A percentile compares a stretch with the other conserved stretches of the same genome.
Conservation (phyloP, 257 asterid species). For the Hygrophila difformis region DNA sequence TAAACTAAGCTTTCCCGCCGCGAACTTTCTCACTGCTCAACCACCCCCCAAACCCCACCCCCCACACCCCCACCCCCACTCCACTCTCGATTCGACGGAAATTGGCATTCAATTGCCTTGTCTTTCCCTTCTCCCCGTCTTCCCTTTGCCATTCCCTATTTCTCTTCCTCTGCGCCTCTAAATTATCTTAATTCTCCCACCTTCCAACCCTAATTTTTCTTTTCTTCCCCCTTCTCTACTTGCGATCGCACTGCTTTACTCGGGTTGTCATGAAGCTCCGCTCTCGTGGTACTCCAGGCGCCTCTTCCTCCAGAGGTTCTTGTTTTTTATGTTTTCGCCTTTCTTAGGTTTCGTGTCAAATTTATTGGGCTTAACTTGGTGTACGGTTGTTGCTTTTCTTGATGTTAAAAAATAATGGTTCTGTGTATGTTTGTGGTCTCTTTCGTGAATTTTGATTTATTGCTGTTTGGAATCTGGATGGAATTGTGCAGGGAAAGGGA, state of each 20-base stretch:
- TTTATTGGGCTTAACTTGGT: not conserved
- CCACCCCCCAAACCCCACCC: constrained; percentile 7
- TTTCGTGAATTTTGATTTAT: constrained; percentile 1
- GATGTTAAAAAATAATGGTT: not conserved
- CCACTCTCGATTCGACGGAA: not conserved
- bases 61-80: constrained; percentile 15
- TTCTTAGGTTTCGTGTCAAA: not conserved
- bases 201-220: constrained; percentile 18
- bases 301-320: constrained; percentile 32
- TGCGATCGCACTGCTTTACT: not conserved
- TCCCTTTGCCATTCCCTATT: too few species aligned
- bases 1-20: constrained; percentile 27
- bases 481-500: constrained; percentile 26
- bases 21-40: constrained; percentile 21
- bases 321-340: not conserved
- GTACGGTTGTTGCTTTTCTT: not conserved
- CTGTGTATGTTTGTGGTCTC: not conserved
- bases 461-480: constrained; percentile 6
- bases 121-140: too few species aligned
- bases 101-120: too few species aligned
- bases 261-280: constrained; percentile 28
- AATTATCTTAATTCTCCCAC: too few species aligned
- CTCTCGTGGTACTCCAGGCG: constrained; percentile 17
- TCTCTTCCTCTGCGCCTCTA: too few species aligned
- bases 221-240: not conserved